These are phyloP conservation scores for Colletotrichum cordylinicola DNA, from an alignment of 2,329 filamentous ascomycete species.

Conservation along the genomic window DNA sequence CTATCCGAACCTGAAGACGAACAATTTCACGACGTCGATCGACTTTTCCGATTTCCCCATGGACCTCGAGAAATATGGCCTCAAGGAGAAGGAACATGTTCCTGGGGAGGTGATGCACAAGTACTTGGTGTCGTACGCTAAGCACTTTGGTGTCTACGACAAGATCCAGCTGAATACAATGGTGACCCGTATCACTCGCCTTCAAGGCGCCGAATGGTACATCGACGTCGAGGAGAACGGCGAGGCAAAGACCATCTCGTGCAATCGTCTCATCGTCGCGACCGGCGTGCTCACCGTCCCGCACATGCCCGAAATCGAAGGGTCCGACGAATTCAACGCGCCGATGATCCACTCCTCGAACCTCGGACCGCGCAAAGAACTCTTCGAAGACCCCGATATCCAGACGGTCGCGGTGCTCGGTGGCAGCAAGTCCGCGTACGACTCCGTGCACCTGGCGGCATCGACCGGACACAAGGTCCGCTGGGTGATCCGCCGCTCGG, in stretches of 20 bases:
- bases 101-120: slow-evolving; percentile 59
- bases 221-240: slow-evolving; percentile 22
- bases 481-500: slow-evolving; percentile 63
- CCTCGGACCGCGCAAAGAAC: slow-evolving; percentile 41
- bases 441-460: slow-evolving; percentile 65
- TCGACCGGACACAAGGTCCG: slow-evolving; percentile 58
- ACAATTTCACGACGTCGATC: slow-evolving; percentile 45
- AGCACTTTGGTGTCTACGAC: slow-evolving; percentile 54
- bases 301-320: slow-evolving; percentile 56
- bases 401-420: slow-evolving; percentile 60
- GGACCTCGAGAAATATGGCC: slow-evolving; percentile 32
- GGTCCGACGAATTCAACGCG: slow-evolving; percentile 53
- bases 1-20: slow-evolving; percentile 47
- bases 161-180: slow-evolving; percentile 55
- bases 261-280: slow-evolving; percentile 62
- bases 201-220: slow-evolving; percentile 35
- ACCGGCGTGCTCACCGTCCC: slow-evolving; percentile 66
- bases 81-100: slow-evolving; percentile 50
- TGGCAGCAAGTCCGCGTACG: slow-evolving; percentile 67
- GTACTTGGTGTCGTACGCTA: slow-evolving; percentile 63
- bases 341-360: slow-evolving; percentile 65
- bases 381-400: slow-evolving; percentile 36
- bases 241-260: slow-evolving; percentile 25
- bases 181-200: slow-evolving; percentile 53
- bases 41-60: slow-evolving; percentile 43